phyloP scores from a whole-genome alignment of 2,329 filamentous ascomycete genomes.

The Paracorniculantispora psalliotae region DNA sequence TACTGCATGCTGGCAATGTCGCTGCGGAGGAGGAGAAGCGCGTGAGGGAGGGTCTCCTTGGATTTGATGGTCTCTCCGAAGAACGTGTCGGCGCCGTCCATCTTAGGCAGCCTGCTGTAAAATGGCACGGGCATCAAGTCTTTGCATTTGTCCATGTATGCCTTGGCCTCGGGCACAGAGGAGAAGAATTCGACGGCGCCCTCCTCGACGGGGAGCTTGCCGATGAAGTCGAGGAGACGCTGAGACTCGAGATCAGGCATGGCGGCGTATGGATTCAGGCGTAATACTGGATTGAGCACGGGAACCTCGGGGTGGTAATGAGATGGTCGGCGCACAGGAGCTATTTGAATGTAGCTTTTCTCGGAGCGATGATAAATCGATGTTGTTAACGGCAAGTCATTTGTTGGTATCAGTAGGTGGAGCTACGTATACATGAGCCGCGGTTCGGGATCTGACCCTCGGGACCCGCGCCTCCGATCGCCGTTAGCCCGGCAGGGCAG shows the following conservation, averaged over 20 bases:
- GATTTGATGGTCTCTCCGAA: slow-evolving; percentile 4
- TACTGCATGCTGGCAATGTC: slow-evolving; percentile 4
- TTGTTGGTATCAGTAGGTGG: too few species aligned
- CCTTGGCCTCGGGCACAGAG: not conserved
- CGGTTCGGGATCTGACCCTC: not conserved
- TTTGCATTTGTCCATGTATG: not conserved
- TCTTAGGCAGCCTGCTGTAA: not conserved
- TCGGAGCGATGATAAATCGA: too few species aligned
- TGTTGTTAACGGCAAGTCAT: too few species aligned
- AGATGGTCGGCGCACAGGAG: too few species aligned
- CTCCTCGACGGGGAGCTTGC: slow-evolving; percentile 4
- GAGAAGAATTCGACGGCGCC: not conserved
- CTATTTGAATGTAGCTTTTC: too few species aligned
- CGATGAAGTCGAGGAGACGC: not conserved
- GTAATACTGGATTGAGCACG: too few species aligned
- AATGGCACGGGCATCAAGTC: slow-evolving; percentile 2
- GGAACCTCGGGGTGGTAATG: too few species aligned
- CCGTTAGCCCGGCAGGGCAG: not conserved
- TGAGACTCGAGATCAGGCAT: slow-evolving; percentile 5
- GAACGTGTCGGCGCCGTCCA: not conserved
- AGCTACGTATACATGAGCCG: slow-evolving; percentile 3
- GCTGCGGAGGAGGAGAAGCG: slow-evolving; percentile 1
- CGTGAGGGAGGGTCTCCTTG: not conserved
- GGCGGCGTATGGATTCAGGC: not conserved
- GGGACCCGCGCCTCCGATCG: not conserved